Evolutionary conservation across 306 rosid genomes (phyloP).

Genomic region (Gastrolobium villosum): DNA sequence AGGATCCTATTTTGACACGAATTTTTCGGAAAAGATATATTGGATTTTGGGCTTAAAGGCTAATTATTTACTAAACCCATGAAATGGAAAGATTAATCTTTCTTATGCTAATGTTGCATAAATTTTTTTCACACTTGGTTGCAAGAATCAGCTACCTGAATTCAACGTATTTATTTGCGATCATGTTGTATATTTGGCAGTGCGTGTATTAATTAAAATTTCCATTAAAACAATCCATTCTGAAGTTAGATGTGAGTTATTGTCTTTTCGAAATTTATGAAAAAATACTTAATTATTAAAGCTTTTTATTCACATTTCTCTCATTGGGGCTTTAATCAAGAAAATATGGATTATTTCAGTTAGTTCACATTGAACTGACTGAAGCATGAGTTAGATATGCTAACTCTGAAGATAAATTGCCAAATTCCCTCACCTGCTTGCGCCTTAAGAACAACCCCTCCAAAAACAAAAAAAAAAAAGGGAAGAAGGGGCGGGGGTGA

Average conservation of each 20-base stretch:
- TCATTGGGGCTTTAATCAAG: slow-evolving; percentile 18
- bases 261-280: slow-evolving; percentile 12
- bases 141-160: slow-evolving; percentile 26
- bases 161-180: background rate
- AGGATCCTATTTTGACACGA: slow-evolving; percentile 21
- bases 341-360: slow-evolving; percentile 41
- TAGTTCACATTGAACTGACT: slow-evolving; percentile 33
- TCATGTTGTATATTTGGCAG: slow-evolving; percentile 28
- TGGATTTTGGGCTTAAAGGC: slow-evolving; percentile 31
- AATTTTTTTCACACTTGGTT: slow-evolving; percentile 22
- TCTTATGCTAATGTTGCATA: slow-evolving; percentile 31
- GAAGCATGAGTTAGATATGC: slow-evolving; percentile 29
- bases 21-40: background rate
- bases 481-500: background rate
- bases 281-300: slow-evolving; percentile 26
- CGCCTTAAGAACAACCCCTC: background rate
- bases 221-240: slow-evolving; percentile 19
- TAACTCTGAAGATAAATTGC: background rate
- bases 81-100: slow-evolving; percentile 8
- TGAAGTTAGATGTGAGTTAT: slow-evolving; percentile 34
- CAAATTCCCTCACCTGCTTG: background rate
- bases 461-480: too few species aligned
- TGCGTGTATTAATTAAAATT: slow-evolving; percentile 29
- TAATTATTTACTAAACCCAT: slow-evolving; percentile 35
- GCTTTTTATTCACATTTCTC: slow-evolving; percentile 7